These are phyloP conservation scores for Tolypocladium amazonense DNA, from an alignment of 2,329 filamentous ascomycete genomes.

Conservation along the genomic window DNA sequence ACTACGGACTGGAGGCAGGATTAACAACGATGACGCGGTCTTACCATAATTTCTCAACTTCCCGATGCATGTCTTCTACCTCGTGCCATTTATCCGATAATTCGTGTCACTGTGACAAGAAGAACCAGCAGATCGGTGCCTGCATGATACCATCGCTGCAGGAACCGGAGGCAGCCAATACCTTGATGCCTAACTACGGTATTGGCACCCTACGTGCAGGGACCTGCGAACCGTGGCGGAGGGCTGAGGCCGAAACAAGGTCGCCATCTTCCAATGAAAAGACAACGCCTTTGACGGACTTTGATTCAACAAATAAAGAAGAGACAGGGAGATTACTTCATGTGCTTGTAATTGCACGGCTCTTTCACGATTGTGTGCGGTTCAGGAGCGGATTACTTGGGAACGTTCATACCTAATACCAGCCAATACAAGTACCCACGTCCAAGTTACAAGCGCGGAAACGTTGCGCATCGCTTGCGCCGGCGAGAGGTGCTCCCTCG, in stretches of 20 bases:
- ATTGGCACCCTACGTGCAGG: not conserved
- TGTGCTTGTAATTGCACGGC: not conserved
- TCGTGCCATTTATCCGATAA: not conserved
- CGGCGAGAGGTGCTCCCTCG: not conserved
- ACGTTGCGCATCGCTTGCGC: not conserved
- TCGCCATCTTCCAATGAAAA: not conserved
- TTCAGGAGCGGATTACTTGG: not conserved
- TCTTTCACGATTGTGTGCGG: too few species aligned
- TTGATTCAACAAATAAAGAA: not conserved
- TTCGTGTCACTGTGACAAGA: not conserved
- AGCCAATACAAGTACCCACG: not conserved
- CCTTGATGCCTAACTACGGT: not conserved
- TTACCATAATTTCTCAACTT: not conserved
- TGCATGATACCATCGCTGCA: not conserved
- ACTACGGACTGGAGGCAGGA: not conserved
- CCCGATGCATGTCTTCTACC: too few species aligned
- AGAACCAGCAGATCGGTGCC: not conserved
- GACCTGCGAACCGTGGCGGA: not conserved
- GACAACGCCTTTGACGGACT: not conserved
- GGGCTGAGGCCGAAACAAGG: not conserved
- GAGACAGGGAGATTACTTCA: not conserved
- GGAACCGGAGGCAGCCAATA: slow-evolving; percentile 1
- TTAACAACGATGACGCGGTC: not conserved
- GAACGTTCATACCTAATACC: not conserved
- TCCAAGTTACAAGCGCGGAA: not conserved